Evolutionary conservation across 2,329 filamentous ascomycete species (phyloP).

Genomic region (Alternaria novae-zelandiae): DNA sequence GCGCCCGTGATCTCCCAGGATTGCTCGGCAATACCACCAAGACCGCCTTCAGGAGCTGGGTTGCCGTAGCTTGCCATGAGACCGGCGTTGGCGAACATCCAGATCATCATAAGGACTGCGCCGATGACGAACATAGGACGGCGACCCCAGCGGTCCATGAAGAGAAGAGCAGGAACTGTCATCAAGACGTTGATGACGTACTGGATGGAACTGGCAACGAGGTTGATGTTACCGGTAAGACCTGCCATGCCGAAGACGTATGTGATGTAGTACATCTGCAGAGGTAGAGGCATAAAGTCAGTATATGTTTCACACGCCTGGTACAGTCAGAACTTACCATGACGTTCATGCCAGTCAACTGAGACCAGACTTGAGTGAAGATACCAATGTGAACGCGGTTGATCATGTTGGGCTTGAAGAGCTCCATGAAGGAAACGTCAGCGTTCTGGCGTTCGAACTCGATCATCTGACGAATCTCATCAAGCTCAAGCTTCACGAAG

Average conservation of each 20-base stretch:
- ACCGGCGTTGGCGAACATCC: conserved; percentile 67
- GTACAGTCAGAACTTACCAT: conserved; percentile 47
- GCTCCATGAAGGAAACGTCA: conserved; percentile 73
- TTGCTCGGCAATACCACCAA: conserved; percentile 52
- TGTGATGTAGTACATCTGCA: conserved; percentile 35
- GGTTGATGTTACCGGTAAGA: conserved; percentile 62
- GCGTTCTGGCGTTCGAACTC: conserved; percentile 75
- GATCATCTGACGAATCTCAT: conserved; percentile 75
- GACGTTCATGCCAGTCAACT: conserved; percentile 78
- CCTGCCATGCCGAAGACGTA: conserved; percentile 78
- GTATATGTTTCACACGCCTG: background rate
- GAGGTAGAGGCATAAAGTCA: background rate
- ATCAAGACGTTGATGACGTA: conserved; percentile 82
- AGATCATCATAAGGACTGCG: conserved; percentile 67
- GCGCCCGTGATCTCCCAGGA: conserved; percentile 50
- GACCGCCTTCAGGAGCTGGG: conserved; percentile 45
- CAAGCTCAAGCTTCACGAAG: conserved; percentile 71
- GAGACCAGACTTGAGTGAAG: conserved; percentile 77
- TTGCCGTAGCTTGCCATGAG: conserved; percentile 67
- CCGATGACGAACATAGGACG: conserved; percentile 71
- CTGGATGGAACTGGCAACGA: conserved; percentile 72
- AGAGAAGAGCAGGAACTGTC: conserved; percentile 78
- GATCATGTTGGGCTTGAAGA: conserved; percentile 76
- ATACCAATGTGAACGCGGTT: conserved; percentile 74
- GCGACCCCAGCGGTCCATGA: conserved; percentile 77